Evolutionary conservation across 352 stramenopile genomes (phyloP).

Genomic region (Phytophthora nicotianae): DNA sequence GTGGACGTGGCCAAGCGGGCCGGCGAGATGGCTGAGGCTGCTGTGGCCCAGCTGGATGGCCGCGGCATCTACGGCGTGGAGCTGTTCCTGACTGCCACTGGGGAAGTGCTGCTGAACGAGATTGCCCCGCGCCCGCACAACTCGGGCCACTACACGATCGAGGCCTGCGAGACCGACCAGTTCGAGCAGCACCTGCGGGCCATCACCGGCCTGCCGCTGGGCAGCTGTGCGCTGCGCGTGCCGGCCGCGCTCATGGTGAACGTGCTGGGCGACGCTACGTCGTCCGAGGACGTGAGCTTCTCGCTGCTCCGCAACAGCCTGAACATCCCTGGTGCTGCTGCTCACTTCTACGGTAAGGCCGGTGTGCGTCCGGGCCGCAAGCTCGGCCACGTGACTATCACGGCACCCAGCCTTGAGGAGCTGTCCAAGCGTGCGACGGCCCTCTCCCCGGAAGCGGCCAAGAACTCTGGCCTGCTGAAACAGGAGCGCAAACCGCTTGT

Average conservation of each 20-base stretch:
- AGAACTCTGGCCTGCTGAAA: constrained; percentile 46
- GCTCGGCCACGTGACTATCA: constrained; percentile 97
- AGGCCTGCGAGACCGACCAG: constrained; percentile 97
- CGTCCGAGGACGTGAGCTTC: constrained; percentile 87
- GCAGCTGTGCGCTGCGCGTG: constrained; percentile 92
- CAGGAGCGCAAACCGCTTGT: constrained; percentile 50
- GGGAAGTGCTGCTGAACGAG: constrained; percentile 96
- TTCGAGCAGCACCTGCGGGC: constrained; percentile 99
- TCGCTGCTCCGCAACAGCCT: constrained; percentile 65
- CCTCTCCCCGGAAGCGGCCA: constrained; percentile 50
- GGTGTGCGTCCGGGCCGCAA: constrained; percentile 92
- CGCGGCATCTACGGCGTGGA: constrained; percentile 97
- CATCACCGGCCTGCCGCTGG: constrained; percentile 94
- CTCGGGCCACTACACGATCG: constrained; percentile 99
- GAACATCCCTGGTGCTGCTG: constrained; percentile 78
- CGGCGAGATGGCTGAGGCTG: constrained; percentile 59
- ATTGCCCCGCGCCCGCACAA: constrained; percentile 98
- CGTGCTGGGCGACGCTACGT: constrained; percentile 71
- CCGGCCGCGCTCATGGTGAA: constrained; percentile 93
- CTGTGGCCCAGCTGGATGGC: constrained; percentile 83
- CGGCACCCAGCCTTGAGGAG: constrained; percentile 84
- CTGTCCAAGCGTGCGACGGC: constrained; percentile 72
- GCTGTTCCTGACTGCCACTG: constrained; percentile 93
- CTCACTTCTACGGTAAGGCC: constrained; percentile 98
- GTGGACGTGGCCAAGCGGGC: constrained; percentile 47